Evolutionary conservation across 2,329 filamentous ascomycete genomes (phyloP).

Genomic region (Scolecobasidium constrictum): DNA sequence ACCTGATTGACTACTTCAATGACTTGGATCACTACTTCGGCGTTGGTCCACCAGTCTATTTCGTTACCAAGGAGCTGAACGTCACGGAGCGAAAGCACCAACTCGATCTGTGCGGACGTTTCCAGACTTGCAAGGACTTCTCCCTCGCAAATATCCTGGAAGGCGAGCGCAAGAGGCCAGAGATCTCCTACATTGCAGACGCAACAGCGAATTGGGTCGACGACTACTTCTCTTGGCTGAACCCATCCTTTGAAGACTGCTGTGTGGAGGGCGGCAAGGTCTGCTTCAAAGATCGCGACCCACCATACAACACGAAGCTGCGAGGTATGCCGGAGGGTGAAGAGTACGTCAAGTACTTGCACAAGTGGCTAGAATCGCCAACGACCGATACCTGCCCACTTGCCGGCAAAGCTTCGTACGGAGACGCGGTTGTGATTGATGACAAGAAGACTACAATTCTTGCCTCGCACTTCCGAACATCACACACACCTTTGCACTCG

Average conservation of each 20-base stretch:
- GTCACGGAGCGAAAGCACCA: conserved; percentile 66
- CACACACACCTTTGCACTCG: conserved; percentile 74
- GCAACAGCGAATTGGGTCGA: conserved; percentile 94
- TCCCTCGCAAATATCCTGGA: conserved; percentile 87
- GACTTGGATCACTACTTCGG: conserved; percentile 90
- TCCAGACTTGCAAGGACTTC: conserved; percentile 73
- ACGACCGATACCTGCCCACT: conserved; percentile 79
- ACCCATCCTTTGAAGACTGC: conserved; percentile 65
- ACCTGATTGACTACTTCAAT: conserved; percentile 92
- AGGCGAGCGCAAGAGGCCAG: conserved; percentile 80
- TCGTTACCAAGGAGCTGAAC: conserved; percentile 76
- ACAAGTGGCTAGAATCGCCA: conserved; percentile 71
- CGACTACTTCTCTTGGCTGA: conserved; percentile 94
- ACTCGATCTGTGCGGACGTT: conserved; percentile 79
- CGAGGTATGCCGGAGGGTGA: conserved; percentile 82
- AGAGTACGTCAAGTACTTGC: conserved; percentile 81
- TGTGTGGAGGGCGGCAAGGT: conserved; percentile 52
- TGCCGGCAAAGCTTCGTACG: conserved; percentile 79
- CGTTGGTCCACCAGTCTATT: conserved; percentile 88
- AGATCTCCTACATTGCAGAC: conserved; percentile 78
- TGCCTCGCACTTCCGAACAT: conserved; percentile 85
- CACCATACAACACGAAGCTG: conserved; percentile 82
- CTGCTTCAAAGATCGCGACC: conserved; percentile 69
- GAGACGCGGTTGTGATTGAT: conserved; percentile 72
- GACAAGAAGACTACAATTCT: conserved; percentile 53